Base-by-base conservation (phyloP, 345 rosid genomes). In the Eucalyptus grandis region DNA sequence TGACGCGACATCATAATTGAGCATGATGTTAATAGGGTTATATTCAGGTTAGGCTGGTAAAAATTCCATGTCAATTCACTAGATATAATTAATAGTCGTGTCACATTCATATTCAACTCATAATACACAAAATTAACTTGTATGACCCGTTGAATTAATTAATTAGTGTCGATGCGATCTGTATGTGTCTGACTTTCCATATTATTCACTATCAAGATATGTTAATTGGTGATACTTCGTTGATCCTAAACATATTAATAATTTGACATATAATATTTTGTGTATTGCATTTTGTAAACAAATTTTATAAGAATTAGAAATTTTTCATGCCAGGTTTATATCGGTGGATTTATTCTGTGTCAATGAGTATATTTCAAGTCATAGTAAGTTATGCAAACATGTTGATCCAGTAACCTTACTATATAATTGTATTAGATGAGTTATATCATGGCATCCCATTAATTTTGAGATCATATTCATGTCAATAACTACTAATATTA, bases 381-480 rank as follows among this genome's bases (percentile, higher is more conserved):
- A 31, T 31, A 67, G 3, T 3, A n/a, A 9, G 40, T 8, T 16
- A n/a, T 65, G 77, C 17, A 65, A 62, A 67, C 8, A 2, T 31
- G 40, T 67, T 31, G 11, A 67, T 34, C 22, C 22, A 5, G 7
- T n/a, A 0, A 7, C 7, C 3, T 4, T 4, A 0, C 0, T 65
- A n/a, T 65, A 14, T n/a, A 14, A 65, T 65, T 0, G 1, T n/a
- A 2, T n/a, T 65, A n/a, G 19, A 15, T 16, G 80, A 67, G 80
- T 67, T 1, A 8, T n/a, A n/a, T n/a, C 19, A 34, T 0, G 4
- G 31, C 22, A 17, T 34, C 2, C 0, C 3, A 0, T 67, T 67
- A 67, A 67, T 67, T 31, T 67, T 31, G 40, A 9, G 80, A 67
- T 67, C 3, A 9, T 67, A 9, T n/a, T 31, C 40, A 17, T 17